Conservation (phyloP, 2,329 filamentous ascomycete genomes). For the Trichoderma aggressivum region DNA sequence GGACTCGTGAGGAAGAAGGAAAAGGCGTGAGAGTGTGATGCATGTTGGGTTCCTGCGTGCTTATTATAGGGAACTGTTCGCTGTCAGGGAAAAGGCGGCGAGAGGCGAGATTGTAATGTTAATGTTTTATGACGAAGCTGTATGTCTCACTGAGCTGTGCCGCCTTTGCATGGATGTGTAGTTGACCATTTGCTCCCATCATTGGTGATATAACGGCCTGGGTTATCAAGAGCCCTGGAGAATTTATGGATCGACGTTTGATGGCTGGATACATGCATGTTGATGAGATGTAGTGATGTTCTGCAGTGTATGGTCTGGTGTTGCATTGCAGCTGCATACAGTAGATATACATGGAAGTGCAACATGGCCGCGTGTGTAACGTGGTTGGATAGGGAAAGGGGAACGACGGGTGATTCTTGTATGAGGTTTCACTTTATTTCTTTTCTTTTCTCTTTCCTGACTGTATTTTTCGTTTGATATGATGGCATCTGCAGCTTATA, state of each 20-base stretch:
- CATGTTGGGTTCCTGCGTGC: not conserved
- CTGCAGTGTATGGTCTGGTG: not conserved
- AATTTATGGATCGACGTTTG: not conserved
- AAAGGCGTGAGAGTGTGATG: constrained; percentile 35
- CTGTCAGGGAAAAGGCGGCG: not conserved
- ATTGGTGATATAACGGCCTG: not conserved
- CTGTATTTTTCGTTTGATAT: not conserved
- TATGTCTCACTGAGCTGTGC: not conserved
- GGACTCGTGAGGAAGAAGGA: constrained; percentile 56
- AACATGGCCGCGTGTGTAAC: not conserved
- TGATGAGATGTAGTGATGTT: not conserved
- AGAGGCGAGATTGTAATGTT: not conserved
- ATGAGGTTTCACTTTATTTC: not conserved
- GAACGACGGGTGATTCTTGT: not conserved
- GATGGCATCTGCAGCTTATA: not conserved
- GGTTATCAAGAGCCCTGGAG: not conserved
- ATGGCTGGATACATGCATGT: not conserved
- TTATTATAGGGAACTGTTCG: not conserved
- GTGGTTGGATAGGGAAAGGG: not conserved
- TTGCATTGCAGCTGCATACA: not conserved
- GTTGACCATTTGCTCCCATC: not conserved
- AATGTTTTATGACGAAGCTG: not conserved
- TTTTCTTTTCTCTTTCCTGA: not conserved
- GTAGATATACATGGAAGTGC: not conserved
- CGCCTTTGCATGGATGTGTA: not conserved